Percentiles rank a stretch among this genome's conserved stretches.
Conservation (phyloP, 345 rosid genomes). For the Eucalyptus albens region DNA sequence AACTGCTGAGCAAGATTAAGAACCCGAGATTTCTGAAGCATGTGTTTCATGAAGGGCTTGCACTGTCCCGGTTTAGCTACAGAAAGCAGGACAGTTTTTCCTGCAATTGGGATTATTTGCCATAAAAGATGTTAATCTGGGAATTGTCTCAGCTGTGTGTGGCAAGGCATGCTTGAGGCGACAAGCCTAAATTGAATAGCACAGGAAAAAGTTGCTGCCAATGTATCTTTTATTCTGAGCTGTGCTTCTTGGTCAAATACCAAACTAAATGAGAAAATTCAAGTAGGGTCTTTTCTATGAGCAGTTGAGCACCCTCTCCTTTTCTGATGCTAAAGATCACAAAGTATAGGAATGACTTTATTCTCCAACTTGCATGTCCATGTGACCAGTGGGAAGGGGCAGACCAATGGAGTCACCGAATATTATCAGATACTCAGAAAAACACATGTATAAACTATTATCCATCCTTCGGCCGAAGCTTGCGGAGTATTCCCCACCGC, state of each 20-base stretch:
- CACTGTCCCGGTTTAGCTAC: not conserved
- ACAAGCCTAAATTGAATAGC: not conserved
- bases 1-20: not conserved
- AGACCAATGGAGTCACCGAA: not conserved
- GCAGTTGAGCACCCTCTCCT: not conserved
- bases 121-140: not conserved
- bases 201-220: not conserved
- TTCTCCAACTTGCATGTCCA: not conserved
- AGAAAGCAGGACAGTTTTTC: not conserved
- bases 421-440: not conserved
- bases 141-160: not conserved
- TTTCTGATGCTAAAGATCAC: not conserved
- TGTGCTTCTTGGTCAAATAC: not conserved
- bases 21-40: not conserved
- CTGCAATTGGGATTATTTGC: not conserved
- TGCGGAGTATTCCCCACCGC: not conserved
- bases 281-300: not conserved
- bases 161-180: not conserved
- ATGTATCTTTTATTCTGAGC: not conserved
- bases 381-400: not conserved
- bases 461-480: not conserved
- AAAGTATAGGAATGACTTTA: not conserved
- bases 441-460: not conserved
- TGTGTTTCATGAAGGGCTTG: not conserved
- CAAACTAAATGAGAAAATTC: not conserved